Conservation (phyloP, 202 grass and related monocot species). For the Bolboschoenoplectus hybrid region DNA sequence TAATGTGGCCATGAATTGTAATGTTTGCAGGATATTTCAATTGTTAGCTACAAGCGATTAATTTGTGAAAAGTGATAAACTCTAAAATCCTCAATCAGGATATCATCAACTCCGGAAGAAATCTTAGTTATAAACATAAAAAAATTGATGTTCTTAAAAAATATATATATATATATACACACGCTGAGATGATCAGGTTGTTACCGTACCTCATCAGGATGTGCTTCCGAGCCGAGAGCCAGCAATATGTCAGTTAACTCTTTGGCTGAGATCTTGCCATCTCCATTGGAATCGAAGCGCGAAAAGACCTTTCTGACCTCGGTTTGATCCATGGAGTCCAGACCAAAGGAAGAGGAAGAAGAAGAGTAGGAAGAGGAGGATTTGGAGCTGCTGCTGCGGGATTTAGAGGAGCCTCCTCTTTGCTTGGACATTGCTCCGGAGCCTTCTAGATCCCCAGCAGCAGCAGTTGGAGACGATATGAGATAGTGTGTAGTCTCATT, state of each 20-base stretch:
- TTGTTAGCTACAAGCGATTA: constrained; percentile 5
- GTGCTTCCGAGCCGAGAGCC: constrained; percentile 58
- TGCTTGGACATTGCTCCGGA: constrained; percentile 29
- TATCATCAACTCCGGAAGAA: not conserved
- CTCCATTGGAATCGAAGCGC: constrained; percentile 73
- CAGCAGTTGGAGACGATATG: not conserved
- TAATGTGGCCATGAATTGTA: not conserved
- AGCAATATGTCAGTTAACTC: constrained; percentile 63
- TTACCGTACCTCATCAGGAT: constrained; percentile 54
- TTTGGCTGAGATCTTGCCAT: constrained; percentile 77
- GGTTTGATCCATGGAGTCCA: constrained; percentile 25
- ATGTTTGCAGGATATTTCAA: not conserved
- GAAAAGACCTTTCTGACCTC: constrained; percentile 79
- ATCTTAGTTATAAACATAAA: not conserved
- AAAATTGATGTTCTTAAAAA: not conserved
- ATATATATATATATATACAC: not conserved
- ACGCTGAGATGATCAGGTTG: not conserved
- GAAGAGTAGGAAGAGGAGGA: constrained; percentile 6
- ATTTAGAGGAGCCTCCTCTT: not conserved
- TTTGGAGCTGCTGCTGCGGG: not conserved
- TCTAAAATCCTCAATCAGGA: not conserved
- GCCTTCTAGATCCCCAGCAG: not conserved
- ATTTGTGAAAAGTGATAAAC: not conserved
- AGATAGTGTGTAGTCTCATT: not conserved
- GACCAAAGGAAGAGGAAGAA: constrained; percentile 7